Base-by-base conservation (phyloP, 768 basidiomycete genomes). In the Zangia roseola region DNA sequence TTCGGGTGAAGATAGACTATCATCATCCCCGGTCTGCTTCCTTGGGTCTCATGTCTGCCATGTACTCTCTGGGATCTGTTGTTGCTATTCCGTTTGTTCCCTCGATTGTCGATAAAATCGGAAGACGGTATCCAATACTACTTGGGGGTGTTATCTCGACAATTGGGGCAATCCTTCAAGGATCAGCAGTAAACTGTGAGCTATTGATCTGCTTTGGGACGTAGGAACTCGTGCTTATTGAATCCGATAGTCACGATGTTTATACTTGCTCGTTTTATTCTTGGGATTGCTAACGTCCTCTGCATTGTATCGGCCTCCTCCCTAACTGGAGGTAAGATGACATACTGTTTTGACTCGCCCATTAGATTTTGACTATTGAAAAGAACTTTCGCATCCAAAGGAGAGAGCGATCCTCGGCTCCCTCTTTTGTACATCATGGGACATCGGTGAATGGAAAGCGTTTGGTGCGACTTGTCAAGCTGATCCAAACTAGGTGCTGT, bases 51-150 rank as follows among this genome's bases (percentile, higher is more conserved):
- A 77, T 84, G 69, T 75, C 76, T 6, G 71, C 82, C 0, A 74
- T 79, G 56, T 84, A 83, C 56, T 79, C 81, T 1, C 73, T 83
- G 10, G 82, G 82, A 4, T 77, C 79, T 1, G 72, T 84, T 21
- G 52, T 69, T 12, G 74, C 78, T 1, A 63, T 83, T 7, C 82
- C 82, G 0, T 62, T 80, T 24, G 50, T 42, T 5, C 40, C 56
- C 9, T 25, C 2, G 5, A 10, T 58, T 10, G 45, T 42, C 26
- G 56, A 57, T 34, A 57, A 23, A 16, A 12, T 53, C 6, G 56
- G 56, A 31, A 53, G 56, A 19, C 50, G 55, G 13, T 39, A 39
- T 10, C 34, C 58, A 0, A 58, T 58, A 58, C 21, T 54, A 2
- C 31, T 57, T 5, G 56, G 47, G 21, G 31, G 45, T 9, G 1